Evolutionary conservation across 441 rosid genomes (phyloP).

Genomic region (Theobroma grandiflorum): DNA sequence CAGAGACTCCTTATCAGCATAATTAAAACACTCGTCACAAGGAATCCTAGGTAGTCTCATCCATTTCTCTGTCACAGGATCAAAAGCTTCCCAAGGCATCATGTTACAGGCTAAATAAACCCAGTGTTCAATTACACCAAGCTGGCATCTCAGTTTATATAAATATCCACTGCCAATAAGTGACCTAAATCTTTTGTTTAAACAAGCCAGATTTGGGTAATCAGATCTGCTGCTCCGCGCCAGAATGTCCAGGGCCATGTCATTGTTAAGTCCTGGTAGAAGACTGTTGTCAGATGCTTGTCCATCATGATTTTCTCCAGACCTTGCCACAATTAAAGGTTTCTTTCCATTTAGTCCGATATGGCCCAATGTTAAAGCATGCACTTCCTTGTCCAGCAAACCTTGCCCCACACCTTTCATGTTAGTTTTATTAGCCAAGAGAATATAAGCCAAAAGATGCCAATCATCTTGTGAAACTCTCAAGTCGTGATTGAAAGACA

Average conservation of each 20-base stretch:
- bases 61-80: constrained; percentile 54
- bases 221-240: constrained; percentile 53
- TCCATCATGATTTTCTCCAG: constrained; percentile 36
- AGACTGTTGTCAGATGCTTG: constrained; percentile 36
- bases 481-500: constrained; percentile 19
- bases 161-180: constrained; percentile 51
- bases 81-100: constrained; percentile 64
- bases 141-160: constrained; percentile 47
- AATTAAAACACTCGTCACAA: constrained; percentile 55
- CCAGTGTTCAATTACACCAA: constrained; percentile 62
- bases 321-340: constrained; percentile 25
- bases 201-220: constrained; percentile 47
- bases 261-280: constrained; percentile 51
- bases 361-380: constrained; percentile 24
- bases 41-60: constrained; percentile 58
- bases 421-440: constrained; percentile 33
- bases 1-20: constrained; percentile 65
- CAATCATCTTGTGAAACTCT: constrained; percentile 27
- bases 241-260: constrained; percentile 43
- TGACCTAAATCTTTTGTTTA: constrained; percentile 50
- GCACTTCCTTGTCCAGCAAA: constrained; percentile 32
- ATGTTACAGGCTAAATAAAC: constrained; percentile 53
- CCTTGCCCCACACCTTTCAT: constrained; percentile 27
- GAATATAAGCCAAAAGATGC: constrained; percentile 28
- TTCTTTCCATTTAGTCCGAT: constrained; percentile 31